Conservation (phyloP, 805 yeast species). For the Nadsonia fulvescens region DNA sequence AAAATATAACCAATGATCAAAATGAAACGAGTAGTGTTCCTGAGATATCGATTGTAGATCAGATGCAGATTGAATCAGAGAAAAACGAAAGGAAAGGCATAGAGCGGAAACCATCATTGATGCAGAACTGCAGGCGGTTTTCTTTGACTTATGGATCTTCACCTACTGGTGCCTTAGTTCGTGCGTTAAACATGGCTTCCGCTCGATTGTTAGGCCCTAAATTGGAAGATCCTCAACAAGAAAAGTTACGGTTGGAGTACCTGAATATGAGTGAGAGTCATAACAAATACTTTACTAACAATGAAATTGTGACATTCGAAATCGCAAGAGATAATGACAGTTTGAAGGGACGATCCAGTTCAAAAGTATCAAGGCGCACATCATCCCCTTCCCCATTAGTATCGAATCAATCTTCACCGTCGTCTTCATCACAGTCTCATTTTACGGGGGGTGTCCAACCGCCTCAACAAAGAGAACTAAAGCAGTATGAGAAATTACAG, state of each 20-base stretch:
- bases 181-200: conserved; percentile 76
- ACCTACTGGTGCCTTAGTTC: conserved; percentile 77
- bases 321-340: too few species aligned
- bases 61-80: too few species aligned
- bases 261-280: too few species aligned
- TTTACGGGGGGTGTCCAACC: conserved; percentile 1
- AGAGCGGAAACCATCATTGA: conserved; percentile 1
- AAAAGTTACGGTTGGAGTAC: too few species aligned
- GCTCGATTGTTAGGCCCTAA: conserved; percentile 60
- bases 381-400: conserved; percentile 3
- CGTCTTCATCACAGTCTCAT: neutral
- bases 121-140: conserved; percentile 12
- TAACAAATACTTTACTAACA: too few species aligned
- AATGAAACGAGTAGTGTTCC: too few species aligned
- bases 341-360: too few species aligned
- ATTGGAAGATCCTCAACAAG: conserved; percentile 9
- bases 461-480: neutral
- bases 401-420: neutral
- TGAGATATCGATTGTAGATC: too few species aligned
- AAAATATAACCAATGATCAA: too few species aligned
- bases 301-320: too few species aligned
- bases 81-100: too few species aligned
- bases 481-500: conserved; percentile 2
- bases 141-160: conserved; percentile 21
- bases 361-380: too few species aligned